phyloP scores from a whole-genome alignment of 2,329 filamentous ascomycete genomes.

The Aaosphaeria pasadenensis region DNA sequence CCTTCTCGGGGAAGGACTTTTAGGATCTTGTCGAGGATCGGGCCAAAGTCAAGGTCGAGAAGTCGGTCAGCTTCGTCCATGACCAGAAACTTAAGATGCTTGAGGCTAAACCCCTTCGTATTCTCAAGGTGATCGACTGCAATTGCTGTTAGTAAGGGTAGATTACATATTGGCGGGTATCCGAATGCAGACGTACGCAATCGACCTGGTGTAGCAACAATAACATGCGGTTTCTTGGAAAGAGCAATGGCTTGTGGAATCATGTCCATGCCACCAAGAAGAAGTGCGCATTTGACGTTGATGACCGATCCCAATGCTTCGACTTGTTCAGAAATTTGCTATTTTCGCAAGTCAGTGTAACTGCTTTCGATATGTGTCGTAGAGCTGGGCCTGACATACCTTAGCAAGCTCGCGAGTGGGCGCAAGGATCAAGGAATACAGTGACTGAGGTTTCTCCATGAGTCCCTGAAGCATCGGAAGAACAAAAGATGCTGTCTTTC shows the following conservation, averaged over 20 bases:
- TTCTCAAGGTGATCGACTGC: constrained; percentile 86
- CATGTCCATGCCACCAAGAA: constrained; percentile 96
- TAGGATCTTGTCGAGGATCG: constrained; percentile 87
- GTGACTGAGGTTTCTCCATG: constrained; percentile 78
- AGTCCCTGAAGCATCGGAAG: constrained; percentile 87
- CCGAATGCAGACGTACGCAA: constrained; percentile 37
- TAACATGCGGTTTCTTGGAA: constrained; percentile 91
- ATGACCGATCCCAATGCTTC: constrained; percentile 86
- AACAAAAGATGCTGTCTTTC: constrained; percentile 94
- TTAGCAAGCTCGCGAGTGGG: constrained; percentile 91
- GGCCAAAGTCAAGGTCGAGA: constrained; percentile 91
- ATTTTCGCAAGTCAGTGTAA: no score
- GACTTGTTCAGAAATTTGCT: constrained; percentile 71
- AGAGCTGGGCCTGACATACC: constrained; percentile 46
- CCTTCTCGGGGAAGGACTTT: constrained; percentile 68
- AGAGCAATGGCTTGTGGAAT: constrained; percentile 86
- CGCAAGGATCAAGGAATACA: constrained; percentile 87
- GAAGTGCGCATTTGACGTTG: constrained; percentile 77
- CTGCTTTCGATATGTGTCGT: no score
- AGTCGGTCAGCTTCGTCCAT: constrained; percentile 94
- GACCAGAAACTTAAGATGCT: constrained; percentile 79
- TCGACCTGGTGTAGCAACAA: constrained; percentile 91
- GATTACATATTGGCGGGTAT: no score
- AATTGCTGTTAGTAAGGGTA: no score
- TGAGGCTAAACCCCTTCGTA: constrained; percentile 90